Evolutionary conservation across 768 basidiomycete genomes (phyloP).

Genomic region (Boletales sp.): DNA sequence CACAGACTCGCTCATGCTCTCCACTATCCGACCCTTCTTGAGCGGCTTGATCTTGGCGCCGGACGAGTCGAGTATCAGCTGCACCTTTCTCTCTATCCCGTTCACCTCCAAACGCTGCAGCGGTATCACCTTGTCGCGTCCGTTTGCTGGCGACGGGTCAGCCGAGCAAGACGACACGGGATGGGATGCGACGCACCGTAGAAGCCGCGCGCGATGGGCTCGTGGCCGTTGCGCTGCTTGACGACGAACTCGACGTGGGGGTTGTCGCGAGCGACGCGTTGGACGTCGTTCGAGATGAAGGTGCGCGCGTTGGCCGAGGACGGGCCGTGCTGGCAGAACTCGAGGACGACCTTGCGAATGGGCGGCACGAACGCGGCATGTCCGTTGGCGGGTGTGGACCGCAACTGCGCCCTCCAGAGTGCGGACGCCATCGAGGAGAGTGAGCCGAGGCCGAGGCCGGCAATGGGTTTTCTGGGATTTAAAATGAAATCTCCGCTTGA

Average conservation of each 20-base stretch:
- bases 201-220: slow-evolving; percentile 81
- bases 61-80: slow-evolving; percentile 82
- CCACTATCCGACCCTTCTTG: slow-evolving; percentile 62
- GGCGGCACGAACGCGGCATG: slow-evolving; percentile 71
- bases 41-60: slow-evolving; percentile 81
- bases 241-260: slow-evolving; percentile 87
- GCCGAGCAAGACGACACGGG: background rate
- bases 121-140: slow-evolving; percentile 84
- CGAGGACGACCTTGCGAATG: slow-evolving; percentile 83
- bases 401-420: slow-evolving; percentile 44
- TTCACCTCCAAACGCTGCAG: slow-evolving; percentile 72
- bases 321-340: slow-evolving; percentile 82
- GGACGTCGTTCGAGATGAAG: slow-evolving; percentile 62
- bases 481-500: slow-evolving; percentile 19
- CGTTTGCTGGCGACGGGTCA: slow-evolving; percentile 58
- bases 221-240: slow-evolving; percentile 65
- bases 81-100: slow-evolving; percentile 72
- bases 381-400: slow-evolving; percentile 69
- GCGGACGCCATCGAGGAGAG: slow-evolving; percentile 34
- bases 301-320: slow-evolving; percentile 69
- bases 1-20: slow-evolving; percentile 74
- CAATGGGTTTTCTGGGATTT: slow-evolving; percentile 22
- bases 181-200: slow-evolving; percentile 50
- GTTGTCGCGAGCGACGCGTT: slow-evolving; percentile 62
- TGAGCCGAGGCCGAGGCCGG: background rate